Evolutionary conservation across 2,329 filamentous ascomycete species (phyloP).

Genomic region (Claviceps sorghi): DNA sequence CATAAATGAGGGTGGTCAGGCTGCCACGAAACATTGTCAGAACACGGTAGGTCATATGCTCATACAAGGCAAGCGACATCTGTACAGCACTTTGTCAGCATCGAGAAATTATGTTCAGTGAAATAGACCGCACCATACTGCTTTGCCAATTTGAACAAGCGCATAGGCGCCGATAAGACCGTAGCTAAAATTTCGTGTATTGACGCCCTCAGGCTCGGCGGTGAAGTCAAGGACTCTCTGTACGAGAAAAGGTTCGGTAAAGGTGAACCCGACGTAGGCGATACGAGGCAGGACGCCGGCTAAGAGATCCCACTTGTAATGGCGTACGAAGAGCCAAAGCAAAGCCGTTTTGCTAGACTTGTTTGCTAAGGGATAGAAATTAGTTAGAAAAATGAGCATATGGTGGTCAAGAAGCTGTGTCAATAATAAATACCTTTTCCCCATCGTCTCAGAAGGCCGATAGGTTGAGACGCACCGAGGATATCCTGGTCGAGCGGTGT

Average conservation of each 20-base stretch:
- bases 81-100: conserved; percentile 11
- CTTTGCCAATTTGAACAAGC: conserved; percentile 25
- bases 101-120: conserved; percentile 12
- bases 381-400: neutral
- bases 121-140: conserved; percentile 16
- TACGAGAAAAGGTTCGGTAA: conserved; percentile 29
- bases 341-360: conserved; percentile 12
- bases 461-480: neutral
- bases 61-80: conserved; percentile 4
- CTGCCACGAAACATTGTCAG: conserved; percentile 21
- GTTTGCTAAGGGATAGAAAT: conserved; percentile 4
- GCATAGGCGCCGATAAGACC: conserved; percentile 25
- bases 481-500: conserved; percentile 1
- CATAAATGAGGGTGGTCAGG: conserved; percentile 31
- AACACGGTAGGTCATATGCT: conserved; percentile 20
- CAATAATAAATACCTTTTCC: neutral
- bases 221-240: conserved; percentile 19
- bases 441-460: neutral
- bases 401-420: neutral
- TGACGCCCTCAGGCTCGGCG: conserved; percentile 10
- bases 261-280: conserved; percentile 22
- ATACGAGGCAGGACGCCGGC: conserved; percentile 21
- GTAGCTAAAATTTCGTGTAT: conserved; percentile 17
- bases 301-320: conserved; percentile 16
- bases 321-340: conserved; percentile 10